These are phyloP conservation scores for Choiromyces venosus DNA, from an alignment of 495 filamentous ascomycete species.

Conservation along the genomic window DNA sequence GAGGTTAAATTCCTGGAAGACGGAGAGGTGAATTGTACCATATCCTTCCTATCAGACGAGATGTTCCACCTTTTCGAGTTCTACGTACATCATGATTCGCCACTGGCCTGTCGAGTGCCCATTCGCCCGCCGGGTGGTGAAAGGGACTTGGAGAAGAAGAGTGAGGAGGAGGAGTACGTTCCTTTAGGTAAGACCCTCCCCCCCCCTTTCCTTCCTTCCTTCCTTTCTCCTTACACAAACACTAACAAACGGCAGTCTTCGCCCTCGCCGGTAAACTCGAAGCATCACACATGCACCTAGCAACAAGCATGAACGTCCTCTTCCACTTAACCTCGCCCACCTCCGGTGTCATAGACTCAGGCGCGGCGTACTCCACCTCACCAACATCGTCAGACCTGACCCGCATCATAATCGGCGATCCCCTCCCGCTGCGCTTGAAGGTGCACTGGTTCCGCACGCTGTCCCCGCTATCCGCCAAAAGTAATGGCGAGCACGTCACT, in stretches of 20 bases:
- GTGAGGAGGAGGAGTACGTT: slow-evolving; percentile 49
- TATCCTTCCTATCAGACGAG: slow-evolving; percentile 73
- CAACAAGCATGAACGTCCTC: slow-evolving; percentile 67
- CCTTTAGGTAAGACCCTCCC: slow-evolving; percentile 46
- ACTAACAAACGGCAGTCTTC: slow-evolving; percentile 53
- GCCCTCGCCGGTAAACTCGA: slow-evolving; percentile 85
- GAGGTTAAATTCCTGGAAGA: slow-evolving; percentile 81
- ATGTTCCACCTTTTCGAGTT: slow-evolving; percentile 98
- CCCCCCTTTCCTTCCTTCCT: neutral
- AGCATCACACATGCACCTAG: slow-evolving; percentile 82
- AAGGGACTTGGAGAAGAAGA: slow-evolving; percentile 15
- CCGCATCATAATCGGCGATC: slow-evolving; percentile 79
- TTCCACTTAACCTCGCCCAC: slow-evolving; percentile 31
- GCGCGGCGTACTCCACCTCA: slow-evolving; percentile 77
- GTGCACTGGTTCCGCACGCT: slow-evolving; percentile 71
- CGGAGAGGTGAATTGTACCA: slow-evolving; percentile 76
- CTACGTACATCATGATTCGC: slow-evolving; percentile 95
- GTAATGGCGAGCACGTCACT: slow-evolving; percentile 44
- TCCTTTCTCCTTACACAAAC: neutral
- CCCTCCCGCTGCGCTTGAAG: slow-evolving; percentile 69
- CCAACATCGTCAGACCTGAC: slow-evolving; percentile 56
- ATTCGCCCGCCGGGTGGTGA: slow-evolving; percentile 56
- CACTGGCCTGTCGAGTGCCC: slow-evolving; percentile 85
- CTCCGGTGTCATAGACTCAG: slow-evolving; percentile 71
- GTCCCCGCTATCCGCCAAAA: slow-evolving; percentile 57